phyloP scores from a whole-genome alignment of 257 asterid species.

The Schizonepeta tenuifolia region DNA sequence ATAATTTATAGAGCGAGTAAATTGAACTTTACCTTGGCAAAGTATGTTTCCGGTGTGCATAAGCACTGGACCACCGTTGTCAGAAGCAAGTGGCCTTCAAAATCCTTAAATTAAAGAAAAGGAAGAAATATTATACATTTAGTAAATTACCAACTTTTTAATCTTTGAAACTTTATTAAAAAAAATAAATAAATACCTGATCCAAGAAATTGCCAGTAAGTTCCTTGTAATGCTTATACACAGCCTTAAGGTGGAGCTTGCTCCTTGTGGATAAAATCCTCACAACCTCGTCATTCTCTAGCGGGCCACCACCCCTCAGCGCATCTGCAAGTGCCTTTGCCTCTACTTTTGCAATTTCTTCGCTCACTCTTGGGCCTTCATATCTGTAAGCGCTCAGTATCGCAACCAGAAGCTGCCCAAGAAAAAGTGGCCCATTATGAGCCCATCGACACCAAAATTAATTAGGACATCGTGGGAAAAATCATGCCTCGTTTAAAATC shows the following conservation, averaged over 20 bases:
- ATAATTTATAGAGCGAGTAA: too few relatives aligned
- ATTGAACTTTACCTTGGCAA: slow-evolving; percentile 52
- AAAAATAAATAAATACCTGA: slow-evolving; percentile 49
- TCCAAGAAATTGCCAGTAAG: slow-evolving; percentile 58
- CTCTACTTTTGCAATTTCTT: slow-evolving; percentile 69
- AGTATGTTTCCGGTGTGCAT: slow-evolving; percentile 59
- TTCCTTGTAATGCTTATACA: slow-evolving; percentile 70
- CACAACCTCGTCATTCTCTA: slow-evolving; percentile 59
- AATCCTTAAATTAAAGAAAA: slow-evolving; percentile 45
- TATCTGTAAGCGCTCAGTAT: slow-evolving; percentile 79
- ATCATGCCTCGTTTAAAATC: too few relatives aligned
- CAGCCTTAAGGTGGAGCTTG: slow-evolving; percentile 61
- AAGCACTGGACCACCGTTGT: slow-evolving; percentile 69
- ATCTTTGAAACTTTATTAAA: neutral
- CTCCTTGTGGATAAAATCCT: slow-evolving; percentile 76
- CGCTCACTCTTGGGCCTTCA: slow-evolving; percentile 66
- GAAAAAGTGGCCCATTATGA: neutral
- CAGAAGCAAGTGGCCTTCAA: slow-evolving; percentile 38
- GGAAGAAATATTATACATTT: neutral
- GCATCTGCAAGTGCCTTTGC: slow-evolving; percentile 56
- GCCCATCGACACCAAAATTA: neutral
- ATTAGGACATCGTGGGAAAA: too few relatives aligned
- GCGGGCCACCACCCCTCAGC: slow-evolving; percentile 36
- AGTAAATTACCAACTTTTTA: neutral
- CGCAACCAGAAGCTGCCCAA: slow-evolving; percentile 73